Conservation (phyloP, 768 basidiomycete species). For the Tricholoma furcatifolium region DNA sequence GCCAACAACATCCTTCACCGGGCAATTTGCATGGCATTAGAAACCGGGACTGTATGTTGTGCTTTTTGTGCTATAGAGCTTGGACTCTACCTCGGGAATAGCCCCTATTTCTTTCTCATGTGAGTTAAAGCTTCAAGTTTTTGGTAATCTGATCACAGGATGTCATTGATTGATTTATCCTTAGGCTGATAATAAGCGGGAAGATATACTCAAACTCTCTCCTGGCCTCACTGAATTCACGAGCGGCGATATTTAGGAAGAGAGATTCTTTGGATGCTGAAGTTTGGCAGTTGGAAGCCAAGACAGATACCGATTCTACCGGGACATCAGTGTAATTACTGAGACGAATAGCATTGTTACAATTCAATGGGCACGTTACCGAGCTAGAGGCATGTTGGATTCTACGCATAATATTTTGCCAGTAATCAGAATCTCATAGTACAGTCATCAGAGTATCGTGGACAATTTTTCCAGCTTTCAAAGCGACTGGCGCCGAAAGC, state of each 20-base stretch:
- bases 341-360: no score
- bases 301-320: no score
- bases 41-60: not conserved
- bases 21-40: not conserved
- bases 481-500: not conserved
- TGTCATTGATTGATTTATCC: no score
- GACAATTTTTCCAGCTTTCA: not conserved
- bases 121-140: no score
- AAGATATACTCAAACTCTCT: slow-evolving; percentile 7
- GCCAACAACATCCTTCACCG: slow-evolving; percentile 1
- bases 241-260: not conserved
- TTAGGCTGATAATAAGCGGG: not conserved
- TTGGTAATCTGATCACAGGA: not conserved
- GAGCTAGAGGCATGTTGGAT: no score
- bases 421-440: no score
- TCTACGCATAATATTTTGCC: no score
- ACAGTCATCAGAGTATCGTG: no score
- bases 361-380: no score
- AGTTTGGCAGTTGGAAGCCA: no score
- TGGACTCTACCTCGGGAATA: not conserved
- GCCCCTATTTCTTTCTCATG: not conserved
- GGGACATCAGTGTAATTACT: no score
- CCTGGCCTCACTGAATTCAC: slow-evolving; percentile 1
- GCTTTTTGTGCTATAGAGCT: not conserved
- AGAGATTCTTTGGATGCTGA: no score